Evolutionary conservation across 495 filamentous ascomycete genomes (phyloP).

Genomic region (Penicillium paxilli): DNA sequence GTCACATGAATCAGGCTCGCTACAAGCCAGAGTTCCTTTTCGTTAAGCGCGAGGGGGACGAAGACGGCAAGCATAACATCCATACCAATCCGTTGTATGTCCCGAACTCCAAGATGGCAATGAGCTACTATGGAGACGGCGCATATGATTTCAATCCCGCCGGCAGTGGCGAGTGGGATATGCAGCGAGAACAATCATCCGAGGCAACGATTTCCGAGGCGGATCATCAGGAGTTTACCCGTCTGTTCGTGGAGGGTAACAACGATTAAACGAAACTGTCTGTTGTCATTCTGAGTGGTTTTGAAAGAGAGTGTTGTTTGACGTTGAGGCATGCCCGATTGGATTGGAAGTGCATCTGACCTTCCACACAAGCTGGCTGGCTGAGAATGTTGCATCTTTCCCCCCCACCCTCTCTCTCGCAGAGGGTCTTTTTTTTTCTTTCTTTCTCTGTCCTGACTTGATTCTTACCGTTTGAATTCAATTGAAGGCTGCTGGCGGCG

Average conservation of each 20-base stretch:
- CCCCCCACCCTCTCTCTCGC: too few relatives aligned
- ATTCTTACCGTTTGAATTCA: too few relatives aligned
- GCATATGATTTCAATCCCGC: conserved; percentile 15
- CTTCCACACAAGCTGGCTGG: too few relatives aligned
- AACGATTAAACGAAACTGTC: conserved; percentile 18
- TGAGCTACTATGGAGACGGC: conserved; percentile 13
- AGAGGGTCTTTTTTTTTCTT: too few relatives aligned
- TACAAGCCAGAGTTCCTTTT: conserved; percentile 36
- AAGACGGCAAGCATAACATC: conserved; percentile 27
- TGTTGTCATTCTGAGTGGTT: too few relatives aligned
- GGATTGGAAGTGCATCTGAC: too few relatives aligned
- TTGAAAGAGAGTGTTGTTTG: too few relatives aligned
- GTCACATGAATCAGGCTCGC: conserved; percentile 21
- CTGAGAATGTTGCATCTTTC: too few relatives aligned
- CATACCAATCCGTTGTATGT: conserved; percentile 41
- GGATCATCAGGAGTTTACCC: conserved; percentile 30
- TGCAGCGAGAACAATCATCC: conserved; percentile 20
- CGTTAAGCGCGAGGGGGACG: conserved; percentile 28
- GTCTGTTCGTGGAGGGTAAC: conserved; percentile 33
- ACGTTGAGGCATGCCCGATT: too few relatives aligned
- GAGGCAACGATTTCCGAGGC: conserved; percentile 37
- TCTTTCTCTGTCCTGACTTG: too few relatives aligned
- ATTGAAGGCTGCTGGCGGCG: too few relatives aligned
- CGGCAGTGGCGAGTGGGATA: conserved; percentile 7
- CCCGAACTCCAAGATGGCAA: conserved; percentile 18